These are phyloP conservation scores for Penicillium lagena DNA, from an alignment of 495 filamentous ascomycete genomes.

Conservation along the genomic window DNA sequence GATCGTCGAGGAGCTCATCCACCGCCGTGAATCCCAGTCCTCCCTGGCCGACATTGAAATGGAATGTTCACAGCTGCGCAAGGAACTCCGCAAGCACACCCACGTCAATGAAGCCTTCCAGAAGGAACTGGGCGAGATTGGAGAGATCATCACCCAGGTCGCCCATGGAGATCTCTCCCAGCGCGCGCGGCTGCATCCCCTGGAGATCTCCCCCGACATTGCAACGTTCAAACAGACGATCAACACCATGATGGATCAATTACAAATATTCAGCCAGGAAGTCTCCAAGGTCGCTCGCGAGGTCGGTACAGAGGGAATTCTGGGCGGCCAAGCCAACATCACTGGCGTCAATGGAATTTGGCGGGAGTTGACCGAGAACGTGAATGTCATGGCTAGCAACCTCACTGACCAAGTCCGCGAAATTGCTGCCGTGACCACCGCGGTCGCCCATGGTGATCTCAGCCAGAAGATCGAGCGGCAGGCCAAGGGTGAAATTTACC, in stretches of 20 bases:
- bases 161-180: constrained; percentile 87
- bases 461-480: constrained; percentile 87
- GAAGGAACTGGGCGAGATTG: constrained; percentile 86
- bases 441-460: constrained; percentile 82
- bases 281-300: constrained; percentile 86
- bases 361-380: constrained; percentile 89
- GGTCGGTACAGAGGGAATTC: constrained; percentile 83
- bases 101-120: constrained; percentile 93
- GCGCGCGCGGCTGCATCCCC: constrained; percentile 82
- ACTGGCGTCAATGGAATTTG: constrained; percentile 86
- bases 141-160: constrained; percentile 83
- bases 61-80: constrained; percentile 56
- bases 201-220: constrained; percentile 92
- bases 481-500: constrained; percentile 83
- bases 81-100: constrained; percentile 82
- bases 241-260: constrained; percentile 94
- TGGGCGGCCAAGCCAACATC: constrained; percentile 85
- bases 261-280: constrained; percentile 87
- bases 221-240: constrained; percentile 83
- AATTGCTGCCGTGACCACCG: constrained; percentile 88
- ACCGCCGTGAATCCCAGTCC: constrained; percentile 20
- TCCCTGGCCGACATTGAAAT: constrained; percentile 31
- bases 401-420: constrained; percentile 88
- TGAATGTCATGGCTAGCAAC: constrained; percentile 88
- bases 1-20: constrained; percentile 44